Base-by-base conservation (phyloP, 2,329 filamentous ascomycete genomes). In the Beauveria sp. region DNA sequence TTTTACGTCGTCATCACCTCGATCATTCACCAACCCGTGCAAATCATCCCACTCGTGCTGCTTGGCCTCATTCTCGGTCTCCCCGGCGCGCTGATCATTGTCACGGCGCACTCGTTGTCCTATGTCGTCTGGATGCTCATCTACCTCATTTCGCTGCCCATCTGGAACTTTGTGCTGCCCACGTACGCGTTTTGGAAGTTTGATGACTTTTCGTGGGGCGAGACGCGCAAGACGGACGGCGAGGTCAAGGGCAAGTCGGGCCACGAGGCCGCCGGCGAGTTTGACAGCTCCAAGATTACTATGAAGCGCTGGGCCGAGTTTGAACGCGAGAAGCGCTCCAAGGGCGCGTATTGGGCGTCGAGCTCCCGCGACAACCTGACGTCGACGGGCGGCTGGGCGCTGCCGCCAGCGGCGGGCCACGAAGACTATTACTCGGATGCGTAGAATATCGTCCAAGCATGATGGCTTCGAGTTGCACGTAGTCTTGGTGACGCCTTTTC, bases 251-350 rank as follows among this genome's bases (percentile, higher is more conserved):
- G 93, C 80, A 95, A 93, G 77, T 90, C 84, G 2, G 90, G 91
- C 38, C 87, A 92, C 65, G 93, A 93, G 70, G 88, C 88, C 65
- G 91, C 97, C 75, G 95, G 95, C 66, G 95, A 98, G 75, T 99
- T 99, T 70, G 96, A 99, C 76, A 96, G 90, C 75, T 96, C 89
- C 76, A 96, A 97, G 84, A 99, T 99, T 73, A 97, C 93, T 43
- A 99, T 99, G 95, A 97, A 96, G 82, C 81, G 95, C 69, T 99
- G 95, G 95, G 89, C 88, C 65, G 95, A 99, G 76, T 99, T 98
- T 72, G 95, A 99, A 80, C 79, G 83, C 20, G 83, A 86, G 65
- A 81, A 83, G 64, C 77, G 83, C 38, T 71, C 74, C 57, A 77
- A 76, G 66, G 76, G 71, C 68, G 76, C 76, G 64, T 83, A 81